phyloP scores from a whole-genome alignment of 2,329 filamentous ascomycete species.

The Sclerotinia glacialis region DNA sequence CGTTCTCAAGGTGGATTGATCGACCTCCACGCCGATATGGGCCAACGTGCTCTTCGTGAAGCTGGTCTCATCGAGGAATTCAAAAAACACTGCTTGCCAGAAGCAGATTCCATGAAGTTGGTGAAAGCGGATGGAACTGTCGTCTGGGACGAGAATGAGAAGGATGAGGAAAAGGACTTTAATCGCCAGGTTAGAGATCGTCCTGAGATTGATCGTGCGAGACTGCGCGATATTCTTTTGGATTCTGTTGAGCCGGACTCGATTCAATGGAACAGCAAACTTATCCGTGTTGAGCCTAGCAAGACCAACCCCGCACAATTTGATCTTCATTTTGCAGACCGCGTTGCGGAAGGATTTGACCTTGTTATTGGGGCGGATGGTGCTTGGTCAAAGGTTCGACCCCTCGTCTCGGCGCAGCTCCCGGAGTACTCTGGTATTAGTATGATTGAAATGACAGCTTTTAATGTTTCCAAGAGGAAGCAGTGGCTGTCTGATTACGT shows the following conservation, averaged over 20 bases:
- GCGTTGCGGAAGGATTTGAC: constrained; percentile 37
- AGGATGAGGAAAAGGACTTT: constrained; percentile 4
- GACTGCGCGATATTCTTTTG: constrained; percentile 41
- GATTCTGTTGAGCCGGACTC: constrained; percentile 36
- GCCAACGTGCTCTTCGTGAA: constrained; percentile 38
- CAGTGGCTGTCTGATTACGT: constrained; percentile 41
- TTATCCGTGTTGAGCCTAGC: constrained; percentile 32
- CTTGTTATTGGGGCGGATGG: constrained; percentile 45
- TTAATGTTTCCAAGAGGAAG: constrained; percentile 38
- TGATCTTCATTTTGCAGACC: constrained; percentile 26
- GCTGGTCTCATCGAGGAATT: constrained; percentile 38
- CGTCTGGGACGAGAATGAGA: constrained; percentile 27
- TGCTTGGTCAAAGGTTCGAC: constrained; percentile 43
- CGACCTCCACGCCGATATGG: constrained; percentile 44
- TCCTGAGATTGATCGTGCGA: constrained; percentile 44
- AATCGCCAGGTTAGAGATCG: constrained; percentile 25
- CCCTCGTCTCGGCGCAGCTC: constrained; percentile 34
- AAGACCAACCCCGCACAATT: constrained; percentile 20
- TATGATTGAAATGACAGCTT: constrained; percentile 38
- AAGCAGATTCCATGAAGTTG: constrained; percentile 44
- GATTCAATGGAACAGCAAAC: constrained; percentile 44
- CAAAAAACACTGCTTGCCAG: constrained; percentile 42
- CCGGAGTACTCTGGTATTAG: constrained; percentile 43
- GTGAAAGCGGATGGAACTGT: constrained; percentile 37
- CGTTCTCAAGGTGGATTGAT: constrained; percentile 44